Evolutionary conservation across 129 eudicot species (phyloP), one percentile per base, ranked within the genome.

Genomic region (Chrysanthemum seticuspe): DNA sequence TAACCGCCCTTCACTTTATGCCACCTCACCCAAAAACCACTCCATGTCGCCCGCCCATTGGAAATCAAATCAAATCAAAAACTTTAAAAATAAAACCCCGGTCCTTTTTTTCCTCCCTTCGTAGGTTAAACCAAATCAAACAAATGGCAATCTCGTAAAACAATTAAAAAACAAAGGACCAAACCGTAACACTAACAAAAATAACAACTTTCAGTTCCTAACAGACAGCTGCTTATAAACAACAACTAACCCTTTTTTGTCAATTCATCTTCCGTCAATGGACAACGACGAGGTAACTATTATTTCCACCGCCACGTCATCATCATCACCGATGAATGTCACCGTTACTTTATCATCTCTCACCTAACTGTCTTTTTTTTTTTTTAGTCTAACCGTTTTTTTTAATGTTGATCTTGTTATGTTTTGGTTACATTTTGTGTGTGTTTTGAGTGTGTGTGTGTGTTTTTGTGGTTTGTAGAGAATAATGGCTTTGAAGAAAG

Each of bases 401-500:
- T 49, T 62, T 54, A 7, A 40, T 52, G 45, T 77, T 77, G 73
- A 52, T 71, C 61, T 12, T 51, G 49, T 53, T 31, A 77, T 50
- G 65, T 36, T 78, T 60, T 78, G 29, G 79, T 71, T 78, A 79
- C 81, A 71, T 75, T 58, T 36, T 76, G 59, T 68, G 27, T 81
- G 65, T 74, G 68, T 25, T 51, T 29, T 55, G 69, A 45, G 61
- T 76, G 70, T 76, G 71, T 34, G 44, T 13, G 50, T 6, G 54
- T 36, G 54, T 68, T 48, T 52, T 76, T 65, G 45, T 73, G 75
- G 65, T 21, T 80, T 80, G 76, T 74, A 94, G 98, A 88, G 85
- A 75, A 57, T 94, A 76, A 68, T 67, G 83, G 90, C 90, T 45
- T 83, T 92, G 85, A 87, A 92, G 87, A 92, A 84, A 84, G 98